Conservation (phyloP, 2,329 filamentous ascomycete genomes). For the Sporothrix variecibatus region DNA sequence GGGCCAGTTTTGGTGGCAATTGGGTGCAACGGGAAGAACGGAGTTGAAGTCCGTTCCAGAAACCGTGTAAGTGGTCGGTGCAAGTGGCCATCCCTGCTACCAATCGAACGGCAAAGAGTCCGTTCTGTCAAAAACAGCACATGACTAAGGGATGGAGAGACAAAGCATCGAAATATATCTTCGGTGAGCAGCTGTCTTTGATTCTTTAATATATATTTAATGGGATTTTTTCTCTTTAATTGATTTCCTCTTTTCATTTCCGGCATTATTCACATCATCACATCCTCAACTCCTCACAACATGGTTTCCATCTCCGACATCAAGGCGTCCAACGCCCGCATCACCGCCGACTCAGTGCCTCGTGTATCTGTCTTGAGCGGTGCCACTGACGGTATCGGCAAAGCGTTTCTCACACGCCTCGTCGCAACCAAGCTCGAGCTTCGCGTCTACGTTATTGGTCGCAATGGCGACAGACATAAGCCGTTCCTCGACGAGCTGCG, state of each 20-base stretch:
- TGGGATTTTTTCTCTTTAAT: not conserved
- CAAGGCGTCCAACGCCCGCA: constrained; percentile 21
- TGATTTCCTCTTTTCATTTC: not conserved
- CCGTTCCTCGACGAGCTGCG: constrained; percentile 16
- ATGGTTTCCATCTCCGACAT: constrained; percentile 20
- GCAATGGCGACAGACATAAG: constrained; percentile 20
- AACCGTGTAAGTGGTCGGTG: not conserved
- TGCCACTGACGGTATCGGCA: constrained; percentile 21
- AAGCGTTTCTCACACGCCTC: constrained; percentile 11
- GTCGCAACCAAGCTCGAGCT: constrained; percentile 15
- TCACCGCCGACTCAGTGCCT: constrained; percentile 1
- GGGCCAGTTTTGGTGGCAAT: not conserved
- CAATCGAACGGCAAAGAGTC: not conserved
- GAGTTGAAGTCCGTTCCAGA: not conserved
- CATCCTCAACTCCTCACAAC: not conserved
- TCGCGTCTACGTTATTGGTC: constrained; percentile 14
- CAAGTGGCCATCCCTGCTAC: not conserved
- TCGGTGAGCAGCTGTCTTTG: not conserved
- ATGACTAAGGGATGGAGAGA: not conserved
- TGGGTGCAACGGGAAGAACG: not conserved
- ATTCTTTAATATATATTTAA: not conserved
- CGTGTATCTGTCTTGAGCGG: constrained; percentile 9
- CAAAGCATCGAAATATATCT: not conserved
- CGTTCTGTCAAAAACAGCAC: not conserved
- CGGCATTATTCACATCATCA: not conserved